A percentile compares a stretch with the other conserved stretches of the same genome.
These are phyloP conservation scores for Cardamine resedifolia DNA, from an alignment of 345 rosid genomes.

Conservation along the genomic window DNA sequence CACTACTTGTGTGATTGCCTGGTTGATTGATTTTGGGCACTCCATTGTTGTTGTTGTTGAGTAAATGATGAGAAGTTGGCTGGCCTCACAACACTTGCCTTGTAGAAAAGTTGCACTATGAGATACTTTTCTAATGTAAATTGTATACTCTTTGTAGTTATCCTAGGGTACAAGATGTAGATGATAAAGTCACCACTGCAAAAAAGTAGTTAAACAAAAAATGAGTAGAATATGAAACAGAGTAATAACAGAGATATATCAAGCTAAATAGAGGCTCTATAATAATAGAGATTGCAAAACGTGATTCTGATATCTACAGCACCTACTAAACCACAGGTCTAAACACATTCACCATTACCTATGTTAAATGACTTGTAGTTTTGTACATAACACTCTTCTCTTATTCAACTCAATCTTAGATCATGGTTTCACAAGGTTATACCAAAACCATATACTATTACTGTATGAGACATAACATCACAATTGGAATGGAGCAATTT, in stretches of 20 bases:
- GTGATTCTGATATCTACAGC: background rate
- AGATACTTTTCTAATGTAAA: no score
- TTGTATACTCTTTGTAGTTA: no score
- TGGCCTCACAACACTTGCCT: background rate
- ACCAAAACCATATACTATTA: constrained; percentile 5
- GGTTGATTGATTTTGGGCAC: background rate
- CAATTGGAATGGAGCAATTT: background rate
- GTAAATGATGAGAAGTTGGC: background rate
- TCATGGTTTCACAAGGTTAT: constrained; percentile 9
- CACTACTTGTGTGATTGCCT: background rate
- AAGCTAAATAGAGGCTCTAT: no score
- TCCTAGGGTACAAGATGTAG: no score
- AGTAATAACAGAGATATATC: no score
- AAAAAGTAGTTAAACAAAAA: no score
- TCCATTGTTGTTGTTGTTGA: background rate
- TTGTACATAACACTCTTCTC: background rate
- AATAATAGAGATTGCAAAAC: no score
- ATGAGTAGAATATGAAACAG: no score
- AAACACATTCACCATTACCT: constrained; percentile 2
- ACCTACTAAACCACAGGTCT: background rate
- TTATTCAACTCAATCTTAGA: background rate
- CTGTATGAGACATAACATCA: constrained; percentile 3
- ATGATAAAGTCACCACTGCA: no score
- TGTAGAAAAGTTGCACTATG: no score
- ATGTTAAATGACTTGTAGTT: background rate